phyloP scores from a whole-genome alignment of 345 rosid genomes.

The Kandelia obovata region DNA sequence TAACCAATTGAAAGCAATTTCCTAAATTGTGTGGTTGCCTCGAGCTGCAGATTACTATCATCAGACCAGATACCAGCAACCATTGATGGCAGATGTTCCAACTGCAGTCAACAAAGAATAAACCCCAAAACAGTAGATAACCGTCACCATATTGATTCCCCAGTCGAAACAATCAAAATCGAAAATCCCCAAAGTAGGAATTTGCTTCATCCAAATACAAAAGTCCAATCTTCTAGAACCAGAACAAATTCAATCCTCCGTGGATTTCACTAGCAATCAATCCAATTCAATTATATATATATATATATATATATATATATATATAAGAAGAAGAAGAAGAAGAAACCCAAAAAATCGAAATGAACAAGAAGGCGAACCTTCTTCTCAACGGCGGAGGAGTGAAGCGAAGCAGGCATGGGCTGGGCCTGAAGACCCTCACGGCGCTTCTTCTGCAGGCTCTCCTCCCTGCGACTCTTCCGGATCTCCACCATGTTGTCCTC shows the following conservation, averaged over 20 bases:
- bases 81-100: conserved; percentile 78
- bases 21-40: conserved; percentile 74
- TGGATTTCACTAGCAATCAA: too few species aligned
- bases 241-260: too few species aligned
- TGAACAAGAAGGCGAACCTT: conserved; percentile 37
- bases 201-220: too few species aligned
- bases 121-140: neutral
- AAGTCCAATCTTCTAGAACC: too few species aligned
- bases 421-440: conserved; percentile 75
- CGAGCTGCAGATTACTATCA: conserved; percentile 59
- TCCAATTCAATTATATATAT: neutral
- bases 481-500: conserved; percentile 96
- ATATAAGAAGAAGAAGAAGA: too few species aligned
- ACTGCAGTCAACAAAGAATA: conserved; percentile 26
- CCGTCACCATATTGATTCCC: neutral
- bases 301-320: too few species aligned
- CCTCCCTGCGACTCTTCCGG: conserved; percentile 80
- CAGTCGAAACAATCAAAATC: neutral
- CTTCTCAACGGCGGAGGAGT: conserved; percentile 53
- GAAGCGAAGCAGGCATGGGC: conserved; percentile 35
- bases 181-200: neutral
- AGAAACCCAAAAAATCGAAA: neutral
- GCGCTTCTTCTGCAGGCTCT: conserved; percentile 81
- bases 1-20: conserved; percentile 77
- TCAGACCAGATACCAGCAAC: conserved; percentile 61